Evolutionary conservation across 768 basidiomycete genomes (phyloP), one percentile per base, ranked within the genome.

Genomic region (Russula earlei): DNA sequence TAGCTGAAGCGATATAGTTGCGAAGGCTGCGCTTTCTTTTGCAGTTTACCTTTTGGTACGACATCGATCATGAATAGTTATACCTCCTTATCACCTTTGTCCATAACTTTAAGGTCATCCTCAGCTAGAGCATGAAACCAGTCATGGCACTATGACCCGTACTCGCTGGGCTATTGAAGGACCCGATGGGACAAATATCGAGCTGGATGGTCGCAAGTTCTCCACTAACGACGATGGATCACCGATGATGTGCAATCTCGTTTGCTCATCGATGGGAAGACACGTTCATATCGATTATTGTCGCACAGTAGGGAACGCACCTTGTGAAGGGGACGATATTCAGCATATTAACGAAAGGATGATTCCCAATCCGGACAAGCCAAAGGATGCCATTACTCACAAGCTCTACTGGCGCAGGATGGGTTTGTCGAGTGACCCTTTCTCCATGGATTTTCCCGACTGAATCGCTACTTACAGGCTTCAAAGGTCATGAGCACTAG

Each of bases 131-230:
- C 82, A 84, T 40, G 80, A 82, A 49, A 84, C 82, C 0, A 72
- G 72, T 9, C 82, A 84, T 47, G 83, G 82, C 6, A 82, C 80
- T 2, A 83, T 83, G 81, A 77, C 80, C 0, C 72, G 69, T 51
- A 77, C 79, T 1, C 70, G 72, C 36, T 84, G 83, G 83, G 70
- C 75, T 0, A 63, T 83, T 2, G 80, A 82, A 45, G 80, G 77
- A 1, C 74, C 74, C 1, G 76, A 80, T 17, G 77, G 73, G 11
- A 70, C 71, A 1, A 65, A 68, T 1, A 51, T 82, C 0, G 83
- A 83, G 58, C 68, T 83, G 4, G 73, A 77, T 52, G 82, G 82
- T 4, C 74, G 74, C 53, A 77, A 72, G 54, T 84, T 80, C 63
- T 77, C 73, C 17, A 58, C 75, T 0, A 72, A 75, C 22, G 79